Evolutionary conservation across 345 rosid genomes (phyloP).

Genomic region (Hibiscus tridactylites): DNA sequence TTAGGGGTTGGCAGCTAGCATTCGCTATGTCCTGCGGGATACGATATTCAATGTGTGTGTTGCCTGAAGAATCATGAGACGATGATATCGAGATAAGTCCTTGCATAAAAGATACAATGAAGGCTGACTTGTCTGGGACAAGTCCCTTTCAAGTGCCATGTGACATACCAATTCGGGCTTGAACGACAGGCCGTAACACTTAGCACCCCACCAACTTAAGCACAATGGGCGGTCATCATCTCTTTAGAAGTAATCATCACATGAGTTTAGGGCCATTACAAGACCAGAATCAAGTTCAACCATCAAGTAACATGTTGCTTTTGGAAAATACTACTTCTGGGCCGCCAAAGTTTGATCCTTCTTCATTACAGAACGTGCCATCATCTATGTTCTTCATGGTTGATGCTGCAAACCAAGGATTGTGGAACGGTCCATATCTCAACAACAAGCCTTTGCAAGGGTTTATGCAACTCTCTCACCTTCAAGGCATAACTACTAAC

Average conservation of each 20-base stretch:
- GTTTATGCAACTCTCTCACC: slow-evolving; percentile 41
- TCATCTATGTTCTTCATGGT: neutral
- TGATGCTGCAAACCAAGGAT: neutral
- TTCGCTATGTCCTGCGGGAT: too few species aligned
- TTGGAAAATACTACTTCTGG: slow-evolving; percentile 26
- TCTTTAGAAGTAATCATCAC: slow-evolving; percentile 33
- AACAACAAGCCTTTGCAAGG: slow-evolving; percentile 32
- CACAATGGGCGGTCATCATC: slow-evolving; percentile 39
- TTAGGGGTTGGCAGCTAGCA: too few species aligned
- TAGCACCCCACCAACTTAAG: slow-evolving; percentile 47
- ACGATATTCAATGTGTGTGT: too few species aligned
- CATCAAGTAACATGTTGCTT: slow-evolving; percentile 33
- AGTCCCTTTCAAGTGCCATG: too few species aligned
- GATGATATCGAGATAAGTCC: too few species aligned
- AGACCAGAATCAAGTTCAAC: slow-evolving; percentile 19
- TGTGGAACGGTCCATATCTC: slow-evolving; percentile 7
- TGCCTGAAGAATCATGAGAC: too few species aligned
- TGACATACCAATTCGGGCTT: too few species aligned
- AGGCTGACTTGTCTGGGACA: too few species aligned
- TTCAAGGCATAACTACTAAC: slow-evolving; percentile 19
- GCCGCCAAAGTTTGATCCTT: slow-evolving; percentile 33
- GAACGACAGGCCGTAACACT: neutral
- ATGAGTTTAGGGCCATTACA: slow-evolving; percentile 30
- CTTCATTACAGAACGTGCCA: slow-evolving; percentile 23
- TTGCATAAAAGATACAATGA: too few species aligned